Base-by-base conservation (phyloP, 768 basidiomycete species). In the Tylopilus intermedius region DNA sequence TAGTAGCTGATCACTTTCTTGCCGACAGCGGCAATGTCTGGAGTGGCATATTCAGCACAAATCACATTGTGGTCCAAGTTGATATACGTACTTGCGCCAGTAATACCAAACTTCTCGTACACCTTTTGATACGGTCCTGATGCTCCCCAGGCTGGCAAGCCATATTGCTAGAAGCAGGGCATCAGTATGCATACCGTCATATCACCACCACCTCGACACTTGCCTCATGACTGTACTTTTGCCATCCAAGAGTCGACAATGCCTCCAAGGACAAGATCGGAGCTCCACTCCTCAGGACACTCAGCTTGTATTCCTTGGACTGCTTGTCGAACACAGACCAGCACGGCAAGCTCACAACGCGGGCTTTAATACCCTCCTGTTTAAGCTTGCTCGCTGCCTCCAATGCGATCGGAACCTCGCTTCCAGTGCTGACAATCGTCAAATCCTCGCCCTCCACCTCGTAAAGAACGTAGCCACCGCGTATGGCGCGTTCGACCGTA, bases 211-310 rank as follows among this genome's bases (percentile, higher is more conserved):
- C 14, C 11, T 18, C 21, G 1, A 38, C 8, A 53, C 70, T 67
- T 67, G 74, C 82, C 74, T 94, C 92, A 67, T 95, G 93, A 60
- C 86, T 85, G 76, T 90, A 92, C 71, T 86, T 87, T 56, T 81
- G 79, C 94, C 94, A 96, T 59, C 92, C 91, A 60, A 80, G 74
- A 43, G 90, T 90, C 56, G 79, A 70, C 70, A 84, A 79, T 24
- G 94, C 94, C 73, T 96, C 94, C 55, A 96, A 77, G 42, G 91
- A 90, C 55, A 96, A 70, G 66, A 95, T 84, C 33, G 94, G 94
- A 10, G 89, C 88, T 32, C 94, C 94, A 61, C 87, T 88, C 68
- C 91, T 82, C 59, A 97, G 72, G 47, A 95, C 92, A 62, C 83
- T 82, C 63, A 95, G 72, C 65, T 76, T 81, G 76, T 97, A 97